Base-by-base conservation (phyloP, 306 rosid species). In the Lablab purpureus region DNA sequence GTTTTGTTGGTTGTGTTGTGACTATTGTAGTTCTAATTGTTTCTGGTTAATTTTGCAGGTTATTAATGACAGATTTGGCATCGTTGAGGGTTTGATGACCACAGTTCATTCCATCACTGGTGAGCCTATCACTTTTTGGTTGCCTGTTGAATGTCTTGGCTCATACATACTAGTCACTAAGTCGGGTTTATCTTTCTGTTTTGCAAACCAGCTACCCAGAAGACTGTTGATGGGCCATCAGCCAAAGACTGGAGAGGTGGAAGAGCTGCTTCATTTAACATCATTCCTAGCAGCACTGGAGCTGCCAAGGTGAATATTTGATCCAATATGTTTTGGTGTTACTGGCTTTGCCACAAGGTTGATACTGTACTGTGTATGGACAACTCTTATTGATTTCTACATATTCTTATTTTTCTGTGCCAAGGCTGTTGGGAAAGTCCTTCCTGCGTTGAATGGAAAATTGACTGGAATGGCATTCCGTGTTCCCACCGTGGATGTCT, bases 201-300 rank as follows among this genome's bases (percentile, higher is more conserved):
- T 67, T 75, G 73, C 37, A 0, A 19, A 73, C 37, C 87, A 93
- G 98, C 98, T 66, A 89, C 98, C 56, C 98, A 93, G 77, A 91
- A 91, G 83, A 93, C 98, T 63, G 97, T 93, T 54, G 98, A 93
- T 84, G 98, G 98, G 0, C 98, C 98, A 82, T 91, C 97, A 7
- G 49, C n/a, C 64, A 91, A 93, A 75, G 98, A 93, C 84, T 93
- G 98, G 98, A 93, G 97, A 84, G 97, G 98, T 81, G 98, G 97
- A 82, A 89, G 97, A 59, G 98, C 94, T 30, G 94, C 98, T 36
- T 93, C 98, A 25, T 91, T 89, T 74, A 93, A 93, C 91, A 93
- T 93, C 76, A 93, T 93, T 87, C 98, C 97, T 49, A 93, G 98
- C 87, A 93, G 97, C 83, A 93, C 98, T 19, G 97, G 97, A 63